These are phyloP conservation scores for Thielaviopsis ethacetica DNA, from an alignment of 2,329 filamentous ascomycete species.

Conservation along the genomic window DNA sequence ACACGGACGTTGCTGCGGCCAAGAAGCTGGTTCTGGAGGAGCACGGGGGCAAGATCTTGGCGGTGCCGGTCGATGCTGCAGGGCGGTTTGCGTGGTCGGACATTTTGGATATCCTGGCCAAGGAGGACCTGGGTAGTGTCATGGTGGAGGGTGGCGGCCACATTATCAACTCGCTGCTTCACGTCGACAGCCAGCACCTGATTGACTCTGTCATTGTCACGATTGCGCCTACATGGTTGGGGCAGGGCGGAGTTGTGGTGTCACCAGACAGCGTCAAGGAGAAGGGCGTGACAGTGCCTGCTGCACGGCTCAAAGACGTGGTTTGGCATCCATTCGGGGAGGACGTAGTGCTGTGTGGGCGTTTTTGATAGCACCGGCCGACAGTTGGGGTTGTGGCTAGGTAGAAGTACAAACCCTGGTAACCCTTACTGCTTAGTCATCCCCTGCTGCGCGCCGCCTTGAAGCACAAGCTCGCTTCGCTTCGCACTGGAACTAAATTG, in stretches of 20 bases:
- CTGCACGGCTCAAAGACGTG: constrained; percentile 48
- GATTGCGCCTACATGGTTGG: constrained; percentile 81
- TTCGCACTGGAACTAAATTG: too few species aligned
- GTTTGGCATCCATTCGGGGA: constrained; percentile 65
- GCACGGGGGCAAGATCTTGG: constrained; percentile 37
- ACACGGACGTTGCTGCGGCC: constrained; percentile 26
- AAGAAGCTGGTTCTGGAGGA: constrained; percentile 27
- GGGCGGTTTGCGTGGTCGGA: constrained; percentile 44
- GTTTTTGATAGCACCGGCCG: constrained; percentile 19
- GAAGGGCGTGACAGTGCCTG: constrained; percentile 36
- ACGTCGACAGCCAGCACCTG: constrained; percentile 39
- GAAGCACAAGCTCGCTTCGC: too few species aligned
- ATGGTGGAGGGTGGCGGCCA: constrained; percentile 84
- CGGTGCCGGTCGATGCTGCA: constrained; percentile 19
- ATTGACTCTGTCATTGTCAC: constrained; percentile 73
- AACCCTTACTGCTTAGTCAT: too few species aligned
- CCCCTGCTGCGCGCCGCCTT: too few species aligned
- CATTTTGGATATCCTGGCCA: constrained; percentile 41
- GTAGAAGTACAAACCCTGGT: too few species aligned
- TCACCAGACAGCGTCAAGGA: constrained; percentile 45
- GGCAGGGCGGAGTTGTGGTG: constrained; percentile 63
- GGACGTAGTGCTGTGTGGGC: constrained; percentile 69
- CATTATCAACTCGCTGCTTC: constrained; percentile 70
- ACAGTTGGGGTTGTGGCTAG: not conserved
- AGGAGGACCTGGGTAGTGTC: constrained; percentile 52